phyloP scores from a whole-genome alignment of 768 basidiomycete genomes.

The Tylopilus subfusipes region DNA sequence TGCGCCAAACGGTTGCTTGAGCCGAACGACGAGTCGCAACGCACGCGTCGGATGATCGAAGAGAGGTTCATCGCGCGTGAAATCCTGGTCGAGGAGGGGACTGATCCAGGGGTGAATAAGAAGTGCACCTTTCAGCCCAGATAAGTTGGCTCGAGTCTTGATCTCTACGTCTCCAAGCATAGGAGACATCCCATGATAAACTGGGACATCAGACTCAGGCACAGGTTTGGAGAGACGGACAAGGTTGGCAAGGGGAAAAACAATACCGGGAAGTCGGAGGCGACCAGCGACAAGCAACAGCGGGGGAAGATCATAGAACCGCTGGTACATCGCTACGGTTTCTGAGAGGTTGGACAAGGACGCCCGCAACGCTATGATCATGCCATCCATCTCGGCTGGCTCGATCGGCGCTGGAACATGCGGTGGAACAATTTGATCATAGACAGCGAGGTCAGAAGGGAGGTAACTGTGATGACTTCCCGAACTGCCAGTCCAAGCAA shows the following conservation, averaged over 20 bases:
- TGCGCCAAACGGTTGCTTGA: background rate
- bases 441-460: background rate
- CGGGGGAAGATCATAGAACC: background rate
- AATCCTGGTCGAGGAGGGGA: background rate
- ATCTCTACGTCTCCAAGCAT: too few relatives aligned
- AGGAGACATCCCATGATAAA: background rate
- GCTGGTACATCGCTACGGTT: background rate
- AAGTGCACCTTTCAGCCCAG: background rate
- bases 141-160: background rate
- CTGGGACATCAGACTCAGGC: too few relatives aligned
- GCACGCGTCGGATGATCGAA: background rate
- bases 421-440: background rate
- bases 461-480: background rate
- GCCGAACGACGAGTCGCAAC: background rate
- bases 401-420: background rate
- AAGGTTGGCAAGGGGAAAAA: background rate
- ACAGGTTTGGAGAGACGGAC: background rate
- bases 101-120: background rate
- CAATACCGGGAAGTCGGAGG: background rate
- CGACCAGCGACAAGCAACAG: background rate
- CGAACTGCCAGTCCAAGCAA: background rate
- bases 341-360: background rate
- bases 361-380: background rate
- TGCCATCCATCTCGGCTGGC: background rate
- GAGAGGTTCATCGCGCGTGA: background rate